Percentiles rank a stretch among this genome's conserved stretches.
Evolutionary conservation across 2,329 filamentous ascomycete genomes (phyloP).

Genomic region (Hypocrella siamensis): DNA sequence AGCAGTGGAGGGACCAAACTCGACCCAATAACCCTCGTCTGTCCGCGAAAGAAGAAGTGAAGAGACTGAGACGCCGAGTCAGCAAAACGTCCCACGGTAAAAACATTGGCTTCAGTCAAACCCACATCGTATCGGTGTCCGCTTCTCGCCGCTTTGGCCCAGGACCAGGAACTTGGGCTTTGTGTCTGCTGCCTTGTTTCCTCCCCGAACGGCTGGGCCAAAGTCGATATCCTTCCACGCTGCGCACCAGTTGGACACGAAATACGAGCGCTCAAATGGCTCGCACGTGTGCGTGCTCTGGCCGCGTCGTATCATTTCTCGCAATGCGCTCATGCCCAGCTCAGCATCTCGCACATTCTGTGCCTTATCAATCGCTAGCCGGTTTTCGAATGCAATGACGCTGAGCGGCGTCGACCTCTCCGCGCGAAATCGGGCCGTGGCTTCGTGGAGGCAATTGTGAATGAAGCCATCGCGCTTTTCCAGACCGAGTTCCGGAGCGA

Average conservation of each 20-base stretch:
- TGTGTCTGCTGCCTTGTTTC: too few species aligned
- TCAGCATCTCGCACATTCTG: neutral
- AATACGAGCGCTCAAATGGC: constrained; percentile 1
- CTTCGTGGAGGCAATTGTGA: neutral
- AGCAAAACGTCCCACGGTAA: neutral
- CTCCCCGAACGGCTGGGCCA: neutral
- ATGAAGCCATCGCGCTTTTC: constrained; percentile 1
- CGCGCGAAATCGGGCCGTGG: neutral
- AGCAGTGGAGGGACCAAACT: neutral
- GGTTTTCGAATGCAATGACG: constrained; percentile 1
- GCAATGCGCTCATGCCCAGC: neutral
- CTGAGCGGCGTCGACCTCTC: neutral
- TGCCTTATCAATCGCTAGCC: constrained; percentile 1
- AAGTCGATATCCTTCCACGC: constrained; percentile 3
- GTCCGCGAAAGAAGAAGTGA: neutral
- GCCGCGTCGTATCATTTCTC: constrained; percentile 1
- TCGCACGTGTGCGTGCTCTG: constrained; percentile 1
- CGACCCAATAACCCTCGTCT: constrained; percentile 2
- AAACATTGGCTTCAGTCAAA: neutral
- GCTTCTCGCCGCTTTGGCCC: constrained; percentile 1
- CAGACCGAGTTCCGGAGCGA: neutral
- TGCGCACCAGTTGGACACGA: constrained; percentile 2
- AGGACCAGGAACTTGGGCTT: constrained; percentile 2
- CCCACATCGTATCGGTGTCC: neutral
- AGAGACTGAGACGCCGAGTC: neutral